Evolutionary conservation across 192 early-diverging fungal species (phyloP).

Genomic region (Coemansia sp.): DNA sequence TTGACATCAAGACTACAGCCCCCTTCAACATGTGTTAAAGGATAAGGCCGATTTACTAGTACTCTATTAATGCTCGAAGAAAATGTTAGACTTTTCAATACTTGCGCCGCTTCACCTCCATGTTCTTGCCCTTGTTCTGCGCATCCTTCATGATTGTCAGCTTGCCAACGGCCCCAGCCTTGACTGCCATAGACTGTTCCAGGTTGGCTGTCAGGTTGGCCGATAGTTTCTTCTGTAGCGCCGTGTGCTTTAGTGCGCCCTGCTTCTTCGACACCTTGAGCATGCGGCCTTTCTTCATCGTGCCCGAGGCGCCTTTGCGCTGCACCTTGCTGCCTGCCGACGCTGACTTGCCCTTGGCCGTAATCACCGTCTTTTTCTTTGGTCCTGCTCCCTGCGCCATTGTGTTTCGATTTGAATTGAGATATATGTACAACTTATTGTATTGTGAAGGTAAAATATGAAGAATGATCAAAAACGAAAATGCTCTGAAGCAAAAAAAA

Average conservation of each 20-base stretch:
- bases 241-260: conserved; percentile 19
- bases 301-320: background rate
- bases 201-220: conserved; percentile 39
- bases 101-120: conserved; percentile 48
- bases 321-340: background rate
- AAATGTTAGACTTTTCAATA: conserved; percentile 26
- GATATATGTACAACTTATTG: background rate
- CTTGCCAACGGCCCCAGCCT: conserved; percentile 66
- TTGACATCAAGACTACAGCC: too few relatives aligned
- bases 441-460: too few relatives aligned
- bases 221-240: conserved; percentile 40
- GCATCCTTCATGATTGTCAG: conserved; percentile 66
- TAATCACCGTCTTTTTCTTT: conserved; percentile 36
- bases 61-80: background rate
- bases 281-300: conserved; percentile 34
- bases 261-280: conserved; percentile 44
- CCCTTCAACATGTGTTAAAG: background rate
- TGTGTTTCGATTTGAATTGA: background rate
- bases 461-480: too few relatives aligned
- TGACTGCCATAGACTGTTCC: conserved; percentile 61
- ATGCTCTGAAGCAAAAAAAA: background rate
- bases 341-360: conserved; percentile 8
- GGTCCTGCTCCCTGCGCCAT: conserved; percentile 47
- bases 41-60: conserved; percentile 1
- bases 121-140: conserved; percentile 55